Base-by-base conservation (phyloP, 78 protist genomes). In the Monosiga brevicollis region DNA sequence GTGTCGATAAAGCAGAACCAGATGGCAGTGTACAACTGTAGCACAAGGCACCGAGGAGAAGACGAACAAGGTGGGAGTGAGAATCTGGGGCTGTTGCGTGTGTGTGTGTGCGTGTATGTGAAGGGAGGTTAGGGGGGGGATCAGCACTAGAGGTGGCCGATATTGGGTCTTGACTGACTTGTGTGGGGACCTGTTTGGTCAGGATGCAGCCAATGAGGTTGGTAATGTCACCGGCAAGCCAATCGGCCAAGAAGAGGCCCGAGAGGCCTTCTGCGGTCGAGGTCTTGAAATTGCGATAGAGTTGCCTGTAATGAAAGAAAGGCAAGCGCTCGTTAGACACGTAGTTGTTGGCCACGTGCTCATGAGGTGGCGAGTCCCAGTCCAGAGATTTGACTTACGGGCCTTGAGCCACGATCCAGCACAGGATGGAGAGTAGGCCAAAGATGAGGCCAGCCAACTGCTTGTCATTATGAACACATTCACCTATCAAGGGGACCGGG, bases 1-100 rank as follows among this genome's bases (percentile, higher is more conserved):
- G 76, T 62, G 43, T 87, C 90, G 79, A 87, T 85, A 29, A 10
- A 43, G 76, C 88, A 83, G n/a, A 82, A 87, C 71, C 81, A 86
- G 36, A 80, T 29, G 26, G 86, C 84, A 73, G 83, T 83, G 41
- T 43, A 40, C 23, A 83, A 32, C 70, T 83, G 85, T 41, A 43
- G 34, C 11, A 1, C 10, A 38, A 20, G n/a, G n/a, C n/a, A n/a
- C n/a, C n/a, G 39, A 75, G 39, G 78, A 38, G 26, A 37, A 20
- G 20, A 15, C 9, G 78, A 15, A 15, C 78, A 75, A 15, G 78
- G 78, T 75, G n/a, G n/a, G n/a, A n/a, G n/a, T n/a, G n/a, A n/a
- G n/a, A n/a, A n/a, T n/a, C n/a, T n/a, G n/a, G n/a, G n/a, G n/a
- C 35, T 3, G 34, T 22, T 9, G 26, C 35, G 73, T 22, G 73